These are phyloP conservation scores for Pyrenophora graminea DNA, from an alignment of 2,329 filamentous ascomycete genomes.

Conservation along the genomic window DNA sequence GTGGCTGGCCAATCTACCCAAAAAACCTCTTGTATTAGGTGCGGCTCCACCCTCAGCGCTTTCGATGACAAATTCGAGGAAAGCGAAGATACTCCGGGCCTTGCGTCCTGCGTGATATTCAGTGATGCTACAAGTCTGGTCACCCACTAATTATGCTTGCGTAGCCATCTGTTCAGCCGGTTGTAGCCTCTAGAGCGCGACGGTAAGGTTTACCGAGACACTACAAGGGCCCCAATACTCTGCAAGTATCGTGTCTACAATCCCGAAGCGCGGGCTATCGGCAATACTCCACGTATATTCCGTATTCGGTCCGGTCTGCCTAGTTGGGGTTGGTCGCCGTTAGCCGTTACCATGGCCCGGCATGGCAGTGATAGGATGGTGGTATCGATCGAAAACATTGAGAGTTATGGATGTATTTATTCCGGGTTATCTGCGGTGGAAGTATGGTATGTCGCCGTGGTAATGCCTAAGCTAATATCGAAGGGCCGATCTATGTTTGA, in stretches of 20 bases:
- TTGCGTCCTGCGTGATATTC: too few species aligned
- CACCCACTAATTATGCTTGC: too few species aligned
- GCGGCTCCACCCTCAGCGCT: not conserved
- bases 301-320: slow-evolving; percentile 1
- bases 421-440: not conserved
- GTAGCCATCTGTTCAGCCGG: not conserved
- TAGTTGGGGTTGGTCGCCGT: not conserved
- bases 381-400: not conserved
- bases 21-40: not conserved
- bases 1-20: not conserved
- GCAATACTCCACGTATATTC: not conserved
- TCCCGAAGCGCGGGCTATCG: not conserved
- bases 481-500: not conserved
- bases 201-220: too few species aligned
- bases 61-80: too few species aligned
- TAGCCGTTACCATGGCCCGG: not conserved
- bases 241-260: not conserved
- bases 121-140: too few species aligned
- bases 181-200: too few species aligned
- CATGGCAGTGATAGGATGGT: not conserved
- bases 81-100: too few species aligned
- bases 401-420: not conserved
- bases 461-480: not conserved
- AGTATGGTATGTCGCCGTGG: not conserved
- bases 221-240: not conserved